Conservation (phyloP, 768 basidiomycete genomes). For the Serendipita sp. region DNA sequence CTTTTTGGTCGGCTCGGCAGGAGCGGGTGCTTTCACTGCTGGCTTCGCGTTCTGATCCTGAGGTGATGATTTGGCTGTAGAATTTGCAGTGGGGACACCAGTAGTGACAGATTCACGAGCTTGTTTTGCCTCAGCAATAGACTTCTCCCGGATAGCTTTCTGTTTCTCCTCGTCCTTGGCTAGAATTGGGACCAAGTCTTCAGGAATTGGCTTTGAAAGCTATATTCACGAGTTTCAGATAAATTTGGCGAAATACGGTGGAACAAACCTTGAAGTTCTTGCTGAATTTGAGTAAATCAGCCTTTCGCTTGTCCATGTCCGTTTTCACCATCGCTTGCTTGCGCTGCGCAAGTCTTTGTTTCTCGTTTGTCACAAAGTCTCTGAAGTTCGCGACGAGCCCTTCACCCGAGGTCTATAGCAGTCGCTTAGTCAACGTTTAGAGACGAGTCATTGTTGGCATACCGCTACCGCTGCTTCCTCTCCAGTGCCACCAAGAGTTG, state of each 20-base stretch:
- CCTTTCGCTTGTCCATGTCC: constrained; percentile 89
- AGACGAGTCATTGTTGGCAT: background rate
- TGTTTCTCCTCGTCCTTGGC: constrained; percentile 91
- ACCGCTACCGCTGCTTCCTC: constrained; percentile 29
- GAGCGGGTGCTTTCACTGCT: constrained; percentile 4
- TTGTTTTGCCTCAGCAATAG: constrained; percentile 30
- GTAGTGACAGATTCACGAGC: constrained; percentile 11
- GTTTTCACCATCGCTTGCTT: constrained; percentile 74
- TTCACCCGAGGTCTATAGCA: constrained; percentile 45
- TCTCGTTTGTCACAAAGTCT: constrained; percentile 84
- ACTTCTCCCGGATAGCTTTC: constrained; percentile 62
- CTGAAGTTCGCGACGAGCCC: constrained; percentile 64
- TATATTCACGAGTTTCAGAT: background rate
- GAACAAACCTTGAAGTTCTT: constrained; percentile 74
- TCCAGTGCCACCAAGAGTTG: constrained; percentile 30
- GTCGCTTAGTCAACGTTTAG: constrained; percentile 4
- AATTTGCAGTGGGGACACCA: constrained; percentile 18
- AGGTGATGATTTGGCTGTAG: constrained; percentile 20
- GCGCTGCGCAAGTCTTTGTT: constrained; percentile 79
- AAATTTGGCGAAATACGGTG: background rate
- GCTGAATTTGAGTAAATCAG: constrained; percentile 85
- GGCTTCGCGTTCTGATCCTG: background rate
- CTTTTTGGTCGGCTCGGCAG: background rate
- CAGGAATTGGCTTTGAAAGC: constrained; percentile 57
- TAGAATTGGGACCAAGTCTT: constrained; percentile 80